Evolutionary conservation across 192 early-diverging fungal genomes (phyloP).

Genomic region (Paraglomus occultum): DNA sequence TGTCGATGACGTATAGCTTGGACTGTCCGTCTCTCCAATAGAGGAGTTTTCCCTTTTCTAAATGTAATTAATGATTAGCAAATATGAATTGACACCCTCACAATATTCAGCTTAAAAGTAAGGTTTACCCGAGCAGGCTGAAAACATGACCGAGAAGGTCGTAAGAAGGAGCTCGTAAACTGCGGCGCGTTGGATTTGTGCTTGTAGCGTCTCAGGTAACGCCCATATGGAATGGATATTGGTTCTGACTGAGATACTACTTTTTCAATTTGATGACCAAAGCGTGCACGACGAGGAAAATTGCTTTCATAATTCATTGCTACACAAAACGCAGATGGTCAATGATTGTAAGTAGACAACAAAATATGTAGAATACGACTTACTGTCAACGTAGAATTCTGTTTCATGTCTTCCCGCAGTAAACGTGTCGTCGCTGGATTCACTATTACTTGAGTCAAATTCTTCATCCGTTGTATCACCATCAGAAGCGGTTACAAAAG

Average conservation of each 20-base stretch:
- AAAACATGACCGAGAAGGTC: conserved; percentile 46
- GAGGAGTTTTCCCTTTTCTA: not conserved
- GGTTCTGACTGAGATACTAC: conserved; percentile 28
- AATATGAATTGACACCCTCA: not conserved
- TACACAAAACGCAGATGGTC: not conserved
- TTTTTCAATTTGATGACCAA: not conserved
- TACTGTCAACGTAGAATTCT: conserved; percentile 1
- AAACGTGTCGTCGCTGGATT: not conserved
- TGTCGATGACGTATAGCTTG: conserved; percentile 16
- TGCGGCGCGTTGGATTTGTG: conserved; percentile 19
- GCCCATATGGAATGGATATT: conserved; percentile 58
- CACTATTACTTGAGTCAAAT: not conserved
- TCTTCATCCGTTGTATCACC: not conserved
- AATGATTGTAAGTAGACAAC: too few species aligned
- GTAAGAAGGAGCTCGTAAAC: conserved; percentile 46
- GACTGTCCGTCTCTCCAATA: not conserved
- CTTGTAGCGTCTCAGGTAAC: conserved; percentile 51
- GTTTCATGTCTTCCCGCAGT: not conserved
- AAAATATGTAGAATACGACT: too few species aligned
- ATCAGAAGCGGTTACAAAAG: conserved; percentile 17
- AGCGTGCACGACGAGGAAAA: not conserved
- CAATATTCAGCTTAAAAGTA: not conserved
- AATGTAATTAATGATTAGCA: not conserved
- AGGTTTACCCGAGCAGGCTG: conserved; percentile 39
- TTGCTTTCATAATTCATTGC: not conserved